Base-by-base conservation (phyloP, 768 basidiomycete species). In the Termitomyces sp. region DNA sequence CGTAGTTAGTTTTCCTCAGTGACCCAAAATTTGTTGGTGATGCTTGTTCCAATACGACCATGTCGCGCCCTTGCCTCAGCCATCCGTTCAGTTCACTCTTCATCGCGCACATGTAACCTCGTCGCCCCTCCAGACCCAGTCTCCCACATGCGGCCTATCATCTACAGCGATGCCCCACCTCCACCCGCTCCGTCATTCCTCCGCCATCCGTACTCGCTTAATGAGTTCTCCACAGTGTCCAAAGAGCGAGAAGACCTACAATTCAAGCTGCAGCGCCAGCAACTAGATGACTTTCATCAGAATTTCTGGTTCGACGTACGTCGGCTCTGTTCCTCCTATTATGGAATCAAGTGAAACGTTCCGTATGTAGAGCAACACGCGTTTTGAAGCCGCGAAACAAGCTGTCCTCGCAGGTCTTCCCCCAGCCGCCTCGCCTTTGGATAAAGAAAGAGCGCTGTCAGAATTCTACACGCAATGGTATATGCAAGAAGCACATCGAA, bases 261-360 rank as follows among this genome's bases (percentile, higher is more conserved):
- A 67, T 89, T 82, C 78, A 86, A 84, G 61, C 74, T 92, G 50
- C 83, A 87, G 62, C 79, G 87, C 57, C 87, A 91, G 71, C 85
- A 87, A 59, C 73, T 92, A 22, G 90, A 93, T 67, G 78, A 84
- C 24, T 87, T 90, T 68, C 88, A 92, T 63, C 88, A 94, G 58
- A 74, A 79, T 18, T 94, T 92, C 71, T 94, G 92, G 92, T 73
- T 84, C 57, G 87, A 93, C 57, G 92, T 93, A 69, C 65, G 90
- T 81, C 11, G 4, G 16, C 38, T n/a, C 13, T n/a, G 2, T 24
- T 42, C 39, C 20, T 67, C n/a, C 13, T 24, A 24, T 22, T 36
- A 42, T 48, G 49, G 20, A 38, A 12, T n/a, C 50, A 39, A 44
- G 38, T 36, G 45, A 58, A 63, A 32, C 51, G 48, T 22, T 35